phyloP scores from a whole-genome alignment of 805 yeast species.

The Kluyveromyces nonfermentans region DNA sequence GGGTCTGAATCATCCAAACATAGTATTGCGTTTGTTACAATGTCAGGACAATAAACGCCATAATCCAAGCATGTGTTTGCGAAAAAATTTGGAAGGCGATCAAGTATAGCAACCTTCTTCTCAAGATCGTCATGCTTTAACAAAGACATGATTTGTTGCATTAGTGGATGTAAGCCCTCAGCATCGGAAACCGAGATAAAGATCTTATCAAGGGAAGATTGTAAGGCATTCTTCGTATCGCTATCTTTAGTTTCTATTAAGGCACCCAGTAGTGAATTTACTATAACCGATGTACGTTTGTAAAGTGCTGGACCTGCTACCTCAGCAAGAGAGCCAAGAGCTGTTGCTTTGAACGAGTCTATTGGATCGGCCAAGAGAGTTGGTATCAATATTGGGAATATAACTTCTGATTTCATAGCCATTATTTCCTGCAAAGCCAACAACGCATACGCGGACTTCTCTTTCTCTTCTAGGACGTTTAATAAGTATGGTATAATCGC shows the following conservation, averaged over 20 bases:
- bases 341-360: conserved; percentile 75
- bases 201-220: conserved; percentile 55
- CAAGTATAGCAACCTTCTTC: conserved; percentile 54
- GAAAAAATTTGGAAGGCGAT: conserved; percentile 66
- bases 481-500: conserved; percentile 80
- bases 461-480: conserved; percentile 50
- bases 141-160: conserved; percentile 69
- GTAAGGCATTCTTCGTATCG: conserved; percentile 33
- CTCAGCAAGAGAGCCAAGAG: conserved; percentile 76
- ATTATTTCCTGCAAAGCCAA: conserved; percentile 85
- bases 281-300: conserved; percentile 61
- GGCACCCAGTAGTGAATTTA: conserved; percentile 63
- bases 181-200: conserved; percentile 63
- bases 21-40: conserved; percentile 60
- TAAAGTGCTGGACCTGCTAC: conserved; percentile 82
- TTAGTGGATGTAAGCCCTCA: conserved; percentile 74
- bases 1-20: conserved; percentile 63
- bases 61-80: conserved; percentile 56
- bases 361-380: conserved; percentile 74
- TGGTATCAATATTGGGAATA: conserved; percentile 90
- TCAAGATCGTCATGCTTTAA: conserved; percentile 66
- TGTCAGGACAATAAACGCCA: conserved; percentile 61
- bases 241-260: conserved; percentile 32
- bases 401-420: conserved; percentile 80
- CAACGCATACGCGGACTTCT: conserved; percentile 63